Evolutionary conservation across 441 rosid species (phyloP).

Genomic region (Populus hybrid): DNA sequence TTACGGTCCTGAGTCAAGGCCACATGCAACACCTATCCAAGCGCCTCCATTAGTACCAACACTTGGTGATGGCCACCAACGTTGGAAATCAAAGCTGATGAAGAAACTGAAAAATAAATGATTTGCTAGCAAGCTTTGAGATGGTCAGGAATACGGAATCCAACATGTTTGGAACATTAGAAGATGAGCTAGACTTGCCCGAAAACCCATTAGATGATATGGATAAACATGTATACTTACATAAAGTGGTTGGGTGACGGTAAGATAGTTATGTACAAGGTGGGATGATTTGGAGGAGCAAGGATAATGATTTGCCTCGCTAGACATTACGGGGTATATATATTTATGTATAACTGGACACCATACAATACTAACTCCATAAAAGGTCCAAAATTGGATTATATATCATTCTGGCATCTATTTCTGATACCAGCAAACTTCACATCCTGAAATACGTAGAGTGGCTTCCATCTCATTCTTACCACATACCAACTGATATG

Average conservation of each 20-base stretch:
- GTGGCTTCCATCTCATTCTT: conserved; percentile 17
- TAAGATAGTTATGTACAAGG: conserved; percentile 29
- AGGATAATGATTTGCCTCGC: conserved; percentile 21
- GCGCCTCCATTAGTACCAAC: background rate
- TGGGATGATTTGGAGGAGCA: conserved; percentile 3
- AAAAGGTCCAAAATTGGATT: conserved; percentile 41
- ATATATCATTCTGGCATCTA: conserved; percentile 15
- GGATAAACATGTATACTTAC: conserved; percentile 23
- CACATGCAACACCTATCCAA: background rate
- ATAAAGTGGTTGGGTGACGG: conserved; percentile 11
- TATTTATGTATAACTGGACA: conserved; percentile 29
- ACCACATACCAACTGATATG: conserved; percentile 8
- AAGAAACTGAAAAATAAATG: background rate
- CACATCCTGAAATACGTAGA: conserved; percentile 2
- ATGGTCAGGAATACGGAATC: background rate
- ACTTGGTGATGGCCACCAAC: background rate
- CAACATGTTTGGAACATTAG: conserved; percentile 8
- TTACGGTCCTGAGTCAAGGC: background rate
- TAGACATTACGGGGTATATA: conserved; percentile 5
- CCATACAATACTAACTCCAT: conserved; percentile 25
- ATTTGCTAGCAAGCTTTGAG: background rate
- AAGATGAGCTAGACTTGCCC: background rate
- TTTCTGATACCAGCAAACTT: conserved; percentile 15
- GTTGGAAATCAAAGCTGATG: background rate
- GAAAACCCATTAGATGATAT: conserved; percentile 11